A percentile compares a stretch with the other conserved stretches of the same genome.
Evolutionary conservation across 148 eudicot genomes (phyloP).

Genomic region (Nyssa sinensis): DNA sequence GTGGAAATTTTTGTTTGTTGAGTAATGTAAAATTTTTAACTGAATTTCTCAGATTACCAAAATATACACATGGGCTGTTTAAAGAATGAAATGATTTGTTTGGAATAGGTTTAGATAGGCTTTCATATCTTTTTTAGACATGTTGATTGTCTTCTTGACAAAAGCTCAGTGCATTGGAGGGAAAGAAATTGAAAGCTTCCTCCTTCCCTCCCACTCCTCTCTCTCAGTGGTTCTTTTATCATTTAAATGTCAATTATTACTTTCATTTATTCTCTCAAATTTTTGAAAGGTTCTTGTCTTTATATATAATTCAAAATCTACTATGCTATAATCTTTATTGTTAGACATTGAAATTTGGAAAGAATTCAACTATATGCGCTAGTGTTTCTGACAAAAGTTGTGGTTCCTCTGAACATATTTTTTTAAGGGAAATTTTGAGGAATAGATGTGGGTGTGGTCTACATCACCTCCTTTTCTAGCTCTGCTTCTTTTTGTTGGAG

Average conservation of each 20-base stretch:
- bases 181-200: conserved; percentile 21
- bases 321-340: neutral
- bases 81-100: neutral
- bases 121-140: conserved; percentile 44
- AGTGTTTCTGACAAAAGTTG: conserved; percentile 28
- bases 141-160: conserved; percentile 38
- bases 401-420: conserved; percentile 22
- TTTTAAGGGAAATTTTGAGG: conserved; percentile 21
- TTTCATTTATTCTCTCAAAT: neutral
- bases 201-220: conserved; percentile 7
- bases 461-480: conserved; percentile 16
- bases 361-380: conserved; percentile 16
- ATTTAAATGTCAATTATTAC: conserved; percentile 15
- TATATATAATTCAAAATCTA: neutral
- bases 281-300: conserved; percentile 1
- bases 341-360: neutral
- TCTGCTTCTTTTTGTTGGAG: conserved; percentile 1
- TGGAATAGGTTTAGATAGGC: conserved; percentile 32
- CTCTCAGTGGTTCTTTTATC: neutral
- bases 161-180: conserved; percentile 24
- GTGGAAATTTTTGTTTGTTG: neutral
- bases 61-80: neutral
- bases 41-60: neutral
- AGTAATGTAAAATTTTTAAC: neutral
- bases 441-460: conserved; percentile 26